phyloP scores from a whole-genome alignment of 2,329 filamentous ascomycete genomes.

The Plectosphaerella plurivora region DNA sequence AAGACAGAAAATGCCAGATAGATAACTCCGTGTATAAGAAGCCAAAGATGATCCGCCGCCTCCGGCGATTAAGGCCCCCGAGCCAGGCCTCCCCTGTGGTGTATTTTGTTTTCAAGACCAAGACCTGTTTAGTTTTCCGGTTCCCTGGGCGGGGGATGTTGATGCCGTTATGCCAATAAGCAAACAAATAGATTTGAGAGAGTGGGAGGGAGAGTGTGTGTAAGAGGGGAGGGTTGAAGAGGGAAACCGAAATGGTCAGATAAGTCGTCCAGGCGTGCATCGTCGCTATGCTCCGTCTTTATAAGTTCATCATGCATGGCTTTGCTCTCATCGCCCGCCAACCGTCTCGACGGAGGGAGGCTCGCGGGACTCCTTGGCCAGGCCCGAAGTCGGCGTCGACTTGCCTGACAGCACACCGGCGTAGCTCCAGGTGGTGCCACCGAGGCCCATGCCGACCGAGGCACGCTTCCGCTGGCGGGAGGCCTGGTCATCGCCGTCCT shows the following conservation, averaged over 20 bases:
- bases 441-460: constrained; percentile 36
- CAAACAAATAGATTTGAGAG: constrained; percentile 2
- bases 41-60: not conserved
- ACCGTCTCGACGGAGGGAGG: constrained; percentile 12
- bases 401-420: constrained; percentile 6
- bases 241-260: not conserved
- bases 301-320: no score
- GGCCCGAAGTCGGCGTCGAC: constrained; percentile 4
- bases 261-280: not conserved
- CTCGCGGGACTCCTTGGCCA: constrained; percentile 13
- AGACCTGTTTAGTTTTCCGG: constrained; percentile 2
- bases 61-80: not conserved
- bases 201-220: constrained; percentile 7
- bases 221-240: constrained; percentile 3
- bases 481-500: constrained; percentile 49
- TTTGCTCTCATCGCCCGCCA: constrained; percentile 7
- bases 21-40: not conserved
- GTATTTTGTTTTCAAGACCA: not conserved
- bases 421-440: constrained; percentile 22
- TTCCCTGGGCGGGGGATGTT: not conserved
- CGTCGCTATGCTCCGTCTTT: constrained; percentile 8
- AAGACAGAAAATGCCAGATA: not conserved
- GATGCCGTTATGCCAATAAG: not conserved
- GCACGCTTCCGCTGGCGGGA: constrained; percentile 43
- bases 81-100: not conserved